Conservation (phyloP, 2,329 filamentous ascomycete species). For the Penicillium crustosum region DNA sequence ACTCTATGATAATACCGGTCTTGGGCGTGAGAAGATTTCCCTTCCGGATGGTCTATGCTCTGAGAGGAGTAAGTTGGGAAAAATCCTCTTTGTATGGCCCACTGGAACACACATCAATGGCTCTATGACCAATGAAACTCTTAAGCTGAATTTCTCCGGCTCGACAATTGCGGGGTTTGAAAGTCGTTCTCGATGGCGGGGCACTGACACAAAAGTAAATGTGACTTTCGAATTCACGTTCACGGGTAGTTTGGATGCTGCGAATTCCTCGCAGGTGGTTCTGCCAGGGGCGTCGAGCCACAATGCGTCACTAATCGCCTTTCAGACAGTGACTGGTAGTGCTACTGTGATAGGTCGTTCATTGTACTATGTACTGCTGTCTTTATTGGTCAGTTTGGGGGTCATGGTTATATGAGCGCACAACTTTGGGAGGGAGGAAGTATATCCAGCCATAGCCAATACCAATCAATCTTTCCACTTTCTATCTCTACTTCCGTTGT, state of each 20-base stretch:
- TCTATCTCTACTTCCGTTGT: background rate
- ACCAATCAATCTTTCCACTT: background rate
- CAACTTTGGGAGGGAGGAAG: background rate
- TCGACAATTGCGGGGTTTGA: slow-evolving; percentile 1
- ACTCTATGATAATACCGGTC: slow-evolving; percentile 1
- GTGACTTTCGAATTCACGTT: slow-evolving; percentile 9
- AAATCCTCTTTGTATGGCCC: slow-evolving; percentile 4
- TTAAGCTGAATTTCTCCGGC: slow-evolving; percentile 6
- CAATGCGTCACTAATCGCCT: slow-evolving; percentile 3
- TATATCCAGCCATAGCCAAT: background rate
- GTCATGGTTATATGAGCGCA: background rate
- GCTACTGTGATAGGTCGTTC: background rate
- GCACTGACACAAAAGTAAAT: slow-evolving; percentile 2
- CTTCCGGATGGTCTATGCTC: slow-evolving; percentile 4
- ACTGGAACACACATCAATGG: slow-evolving; percentile 7
- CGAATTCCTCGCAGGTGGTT: slow-evolving; percentile 12
- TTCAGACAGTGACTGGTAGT: slow-evolving; percentile 3
- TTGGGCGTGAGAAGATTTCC: background rate
- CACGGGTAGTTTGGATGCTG: slow-evolving; percentile 1
- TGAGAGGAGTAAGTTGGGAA: background rate
- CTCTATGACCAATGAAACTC: slow-evolving; percentile 12
- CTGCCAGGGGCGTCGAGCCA: slow-evolving; percentile 2
- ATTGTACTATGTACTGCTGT: background rate
- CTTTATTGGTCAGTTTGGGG: background rate
- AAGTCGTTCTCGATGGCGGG: background rate